Evolutionary conservation across 371 early-diverging fungal genomes (phyloP), one percentile per base, ranked within the genome.

Genomic region (Mucor ambiguus): DNA sequence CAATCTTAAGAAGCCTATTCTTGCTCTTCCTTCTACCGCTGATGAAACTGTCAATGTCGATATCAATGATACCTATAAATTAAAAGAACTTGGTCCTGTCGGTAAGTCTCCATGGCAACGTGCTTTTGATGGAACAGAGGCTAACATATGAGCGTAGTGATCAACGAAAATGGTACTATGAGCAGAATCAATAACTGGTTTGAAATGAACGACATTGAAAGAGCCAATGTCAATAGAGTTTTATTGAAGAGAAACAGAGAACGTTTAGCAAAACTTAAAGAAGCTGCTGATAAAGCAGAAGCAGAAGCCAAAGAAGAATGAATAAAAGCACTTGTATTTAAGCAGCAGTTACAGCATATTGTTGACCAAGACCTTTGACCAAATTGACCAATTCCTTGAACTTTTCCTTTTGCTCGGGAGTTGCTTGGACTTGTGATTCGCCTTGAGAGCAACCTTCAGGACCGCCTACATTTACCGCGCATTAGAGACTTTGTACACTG

Each of bases 101-200:
- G 87, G 85, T 82, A 80, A 73, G 75, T 44, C 1, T 30, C 11
- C 12, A 30, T 16, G 4, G 32, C 32, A 8, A 56, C 52, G 16
- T 52, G 28, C 12, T 52, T 16, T 2, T 11, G 11, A 12, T 35
- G 2, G 5, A 52, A 0, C 3, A 41, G 5, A 41, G 41, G 4
- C 12, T 52, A 52, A 52, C 4, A 52, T 16, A 3, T n/a, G 9
- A 26, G 4, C 30, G 20, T 61, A 83, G 87, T 89, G 5, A 81
- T 89, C 10, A 87, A 87, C 66, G 84, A 81, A 61, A 84, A 93
- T 55, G 93, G 93, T 4, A 86, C 89, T 3, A 75, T 93, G 52
- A 82, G 84, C 54, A 80, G 93, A 38, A 90, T 93, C 61, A 83
- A 86, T 38, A 91, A 90, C 70, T 93, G 93, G 93, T 76, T 76